phyloP scores from a whole-genome alignment of 345 rosid genomes.

The Streptanthus diversifolius region DNA sequence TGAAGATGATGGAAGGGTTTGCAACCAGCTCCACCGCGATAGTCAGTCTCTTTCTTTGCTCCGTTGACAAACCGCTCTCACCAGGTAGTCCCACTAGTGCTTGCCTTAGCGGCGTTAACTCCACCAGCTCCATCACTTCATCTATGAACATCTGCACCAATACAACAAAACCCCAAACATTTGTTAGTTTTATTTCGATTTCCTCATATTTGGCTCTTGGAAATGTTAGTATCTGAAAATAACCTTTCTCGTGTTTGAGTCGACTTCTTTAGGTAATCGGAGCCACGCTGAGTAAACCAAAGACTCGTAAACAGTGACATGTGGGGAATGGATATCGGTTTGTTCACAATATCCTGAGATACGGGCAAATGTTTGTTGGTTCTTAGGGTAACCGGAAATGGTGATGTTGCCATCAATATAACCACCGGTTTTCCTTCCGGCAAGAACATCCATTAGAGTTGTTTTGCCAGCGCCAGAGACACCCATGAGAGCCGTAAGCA shows the following conservation, averaged over 20 bases:
- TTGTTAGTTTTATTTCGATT: constrained; percentile 6
- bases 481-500: constrained; percentile 80
- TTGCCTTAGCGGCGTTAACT: constrained; percentile 52
- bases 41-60: constrained; percentile 87
- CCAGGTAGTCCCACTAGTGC: constrained; percentile 89
- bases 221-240: neutral
- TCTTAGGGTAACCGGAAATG: constrained; percentile 72
- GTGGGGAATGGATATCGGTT: constrained; percentile 75
- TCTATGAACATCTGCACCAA: constrained; percentile 68
- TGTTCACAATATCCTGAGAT: constrained; percentile 79
- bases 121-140: constrained; percentile 93
- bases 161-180: neutral
- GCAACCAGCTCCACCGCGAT: constrained; percentile 94
- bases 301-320: constrained; percentile 72
- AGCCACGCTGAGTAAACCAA: constrained; percentile 78
- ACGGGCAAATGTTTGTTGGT: constrained; percentile 80
- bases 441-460: constrained; percentile 81
- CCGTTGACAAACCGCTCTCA: constrained; percentile 74
- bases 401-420: constrained; percentile 61
- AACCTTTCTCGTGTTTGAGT: constrained; percentile 56
- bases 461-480: constrained; percentile 88
- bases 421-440: constrained; percentile 86
- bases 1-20: constrained; percentile 85
- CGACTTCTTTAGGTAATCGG: constrained; percentile 49
- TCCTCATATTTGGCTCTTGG: neutral